These are phyloP conservation scores for Hamamelis virginiana DNA, from an alignment of 164 flowering plant species.

Conservation along the genomic window DNA sequence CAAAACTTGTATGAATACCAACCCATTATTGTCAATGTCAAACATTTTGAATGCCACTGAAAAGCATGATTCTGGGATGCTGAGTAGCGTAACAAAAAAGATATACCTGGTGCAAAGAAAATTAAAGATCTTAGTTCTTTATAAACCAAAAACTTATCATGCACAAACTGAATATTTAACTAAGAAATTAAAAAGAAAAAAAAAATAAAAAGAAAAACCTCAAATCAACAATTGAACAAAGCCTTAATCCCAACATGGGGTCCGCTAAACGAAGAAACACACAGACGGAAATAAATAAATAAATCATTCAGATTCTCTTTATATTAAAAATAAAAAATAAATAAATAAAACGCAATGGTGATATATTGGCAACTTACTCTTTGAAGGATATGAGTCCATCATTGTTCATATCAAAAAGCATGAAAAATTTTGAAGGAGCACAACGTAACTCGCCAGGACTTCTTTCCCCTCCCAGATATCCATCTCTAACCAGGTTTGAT, in stretches of 20 bases:
- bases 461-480: slow-evolving; percentile 75
- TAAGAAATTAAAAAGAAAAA: not conserved
- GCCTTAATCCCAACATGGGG: too few species aligned
- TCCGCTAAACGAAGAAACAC: too few species aligned
- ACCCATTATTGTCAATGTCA: slow-evolving; percentile 83
- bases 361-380: slow-evolving; percentile 58
- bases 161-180: not conserved
- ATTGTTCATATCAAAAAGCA: slow-evolving; percentile 83
- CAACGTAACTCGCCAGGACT: slow-evolving; percentile 64
- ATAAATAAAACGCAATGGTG: not conserved
- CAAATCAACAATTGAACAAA: not conserved
- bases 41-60: slow-evolving; percentile 92
- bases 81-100: slow-evolving; percentile 85
- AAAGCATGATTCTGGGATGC: slow-evolving; percentile 95
- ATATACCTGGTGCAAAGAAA: slow-evolving; percentile 65
- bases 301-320: too few species aligned
- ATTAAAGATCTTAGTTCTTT: slow-evolving; percentile 1
- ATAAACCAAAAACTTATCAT: not conserved
- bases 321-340: too few species aligned
- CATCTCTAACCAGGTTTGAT: slow-evolving; percentile 72
- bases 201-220: not conserved
- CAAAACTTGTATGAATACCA: slow-evolving; percentile 19
- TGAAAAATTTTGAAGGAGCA: slow-evolving; percentile 72
- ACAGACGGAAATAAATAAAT: too few species aligned
- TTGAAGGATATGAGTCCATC: slow-evolving; percentile 89